A percentile compares a stretch with the other conserved stretches of the same genome.
Conservation (phyloP, 164 flowering plant genomes). For the Vitis vinifera region DNA sequence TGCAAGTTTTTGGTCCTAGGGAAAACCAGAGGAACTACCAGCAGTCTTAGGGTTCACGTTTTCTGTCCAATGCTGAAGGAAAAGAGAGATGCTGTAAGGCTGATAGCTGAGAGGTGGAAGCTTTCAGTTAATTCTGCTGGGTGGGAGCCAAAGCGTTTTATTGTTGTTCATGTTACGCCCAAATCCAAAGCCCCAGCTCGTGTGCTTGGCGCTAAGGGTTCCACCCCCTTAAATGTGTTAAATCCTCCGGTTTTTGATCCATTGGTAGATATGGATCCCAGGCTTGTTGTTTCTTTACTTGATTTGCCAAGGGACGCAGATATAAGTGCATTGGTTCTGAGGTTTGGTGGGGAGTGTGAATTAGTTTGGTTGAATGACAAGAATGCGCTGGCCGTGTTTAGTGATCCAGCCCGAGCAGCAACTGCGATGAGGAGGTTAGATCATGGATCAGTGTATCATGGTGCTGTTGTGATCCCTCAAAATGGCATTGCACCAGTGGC, state of each 20-base stretch:
- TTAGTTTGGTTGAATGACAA: conserved; percentile 93
- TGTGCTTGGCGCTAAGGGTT: conserved; percentile 58
- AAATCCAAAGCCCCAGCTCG: conserved; percentile 87
- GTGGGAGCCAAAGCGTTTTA: conserved; percentile 93
- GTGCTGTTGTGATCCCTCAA: conserved; percentile 51
- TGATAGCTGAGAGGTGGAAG: conserved; percentile 96
- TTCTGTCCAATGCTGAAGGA: conserved; percentile 84
- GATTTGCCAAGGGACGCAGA: conserved; percentile 95
- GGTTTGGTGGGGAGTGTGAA: conserved; percentile 99
- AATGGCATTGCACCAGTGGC: conserved; percentile 33
- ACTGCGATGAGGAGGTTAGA: conserved; percentile 96
- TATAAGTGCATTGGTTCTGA: conserved; percentile 80
- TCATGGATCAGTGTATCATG: conserved; percentile 84
- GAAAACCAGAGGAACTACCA: conserved; percentile 49
- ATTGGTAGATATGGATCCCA: conserved; percentile 89
- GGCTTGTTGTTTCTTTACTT: conserved; percentile 87
- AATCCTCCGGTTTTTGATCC: conserved; percentile 73
- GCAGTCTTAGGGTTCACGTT: conserved; percentile 70
- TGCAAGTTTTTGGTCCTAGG: conserved; percentile 82
- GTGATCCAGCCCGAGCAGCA: conserved; percentile 90
- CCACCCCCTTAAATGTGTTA: conserved; percentile 26
- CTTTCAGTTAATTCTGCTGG: conserved; percentile 79
- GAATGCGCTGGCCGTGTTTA: conserved; percentile 90
- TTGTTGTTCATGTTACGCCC: conserved; percentile 75
- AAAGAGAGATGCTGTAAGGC: conserved; percentile 85